Percentiles rank a stretch among this genome's conserved stretches.
Evolutionary conservation across 2,329 filamentous ascomycete genomes (phyloP).

Genomic region (Thelonectria olida): DNA sequence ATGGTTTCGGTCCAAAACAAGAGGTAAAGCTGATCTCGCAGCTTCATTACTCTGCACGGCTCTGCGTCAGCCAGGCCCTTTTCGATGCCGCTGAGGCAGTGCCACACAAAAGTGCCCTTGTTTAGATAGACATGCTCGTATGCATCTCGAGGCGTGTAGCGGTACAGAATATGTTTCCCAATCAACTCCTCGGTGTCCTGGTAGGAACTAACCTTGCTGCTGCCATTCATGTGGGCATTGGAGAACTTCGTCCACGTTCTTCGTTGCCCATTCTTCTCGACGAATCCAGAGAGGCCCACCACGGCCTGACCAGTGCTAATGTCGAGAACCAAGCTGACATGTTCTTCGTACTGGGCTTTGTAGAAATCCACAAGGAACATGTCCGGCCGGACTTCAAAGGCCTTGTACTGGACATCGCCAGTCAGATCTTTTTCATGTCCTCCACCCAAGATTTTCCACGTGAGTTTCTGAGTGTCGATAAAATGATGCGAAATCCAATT

Average conservation of each 20-base stretch:
- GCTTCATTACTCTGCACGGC: slow-evolving; percentile 24
- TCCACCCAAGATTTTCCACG: slow-evolving; percentile 18
- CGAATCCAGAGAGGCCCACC: slow-evolving; percentile 17
- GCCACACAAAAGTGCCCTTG: slow-evolving; percentile 25
- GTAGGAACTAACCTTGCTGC: no score
- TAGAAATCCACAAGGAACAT: slow-evolving; percentile 28
- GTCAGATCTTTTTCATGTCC: background rate
- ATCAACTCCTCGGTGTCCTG: slow-evolving; percentile 25
- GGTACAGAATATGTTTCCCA: slow-evolving; percentile 26
- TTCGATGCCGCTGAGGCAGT: slow-evolving; percentile 25
- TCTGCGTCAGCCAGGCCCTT: slow-evolving; percentile 25
- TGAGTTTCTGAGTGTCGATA: background rate
- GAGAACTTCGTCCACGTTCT: slow-evolving; percentile 23
- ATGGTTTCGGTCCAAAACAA: slow-evolving; percentile 30
- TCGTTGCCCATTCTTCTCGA: background rate
- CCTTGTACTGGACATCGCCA: slow-evolving; percentile 12
- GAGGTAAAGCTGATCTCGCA: slow-evolving; percentile 17
- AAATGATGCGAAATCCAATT: slow-evolving; percentile 18
- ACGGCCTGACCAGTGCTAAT: background rate
- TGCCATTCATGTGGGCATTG: no score
- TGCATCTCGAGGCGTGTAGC: slow-evolving; percentile 14
- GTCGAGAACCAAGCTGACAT: slow-evolving; percentile 20
- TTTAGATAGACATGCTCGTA: slow-evolving; percentile 31
- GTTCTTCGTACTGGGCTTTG: slow-evolving; percentile 22
- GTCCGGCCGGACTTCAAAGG: slow-evolving; percentile 21